phyloP scores from a whole-genome alignment of 1,284 basidiomycete genomes.

The Puccinia triticina region DNA sequence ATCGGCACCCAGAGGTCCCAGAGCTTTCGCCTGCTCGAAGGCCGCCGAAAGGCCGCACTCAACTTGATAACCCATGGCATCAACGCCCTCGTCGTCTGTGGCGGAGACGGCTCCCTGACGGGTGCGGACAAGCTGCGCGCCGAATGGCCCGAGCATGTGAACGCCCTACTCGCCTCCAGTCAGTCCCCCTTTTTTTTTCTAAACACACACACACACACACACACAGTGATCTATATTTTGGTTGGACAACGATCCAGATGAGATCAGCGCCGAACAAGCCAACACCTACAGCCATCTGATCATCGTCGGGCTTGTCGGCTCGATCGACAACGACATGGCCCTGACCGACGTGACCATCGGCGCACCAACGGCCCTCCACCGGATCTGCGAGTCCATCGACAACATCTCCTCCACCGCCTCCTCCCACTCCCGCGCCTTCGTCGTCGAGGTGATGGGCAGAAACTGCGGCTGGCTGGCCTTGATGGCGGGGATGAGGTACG shows the following conservation, averaged over 20 bases:
- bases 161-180: constrained; percentile 70
- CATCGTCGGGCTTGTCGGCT: constrained; percentile 95
- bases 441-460: constrained; percentile 97
- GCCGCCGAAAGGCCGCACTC: constrained; percentile 79
- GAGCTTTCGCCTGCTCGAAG: constrained; percentile 82
- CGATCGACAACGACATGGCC: constrained; percentile 99
- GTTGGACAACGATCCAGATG: constrained; percentile 62
- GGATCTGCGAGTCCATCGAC: constrained; percentile 97
- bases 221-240: too few species aligned
- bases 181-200: constrained; percentile 51
- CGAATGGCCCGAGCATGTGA: constrained; percentile 87
- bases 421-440: constrained; percentile 95
- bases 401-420: constrained; percentile 95
- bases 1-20: constrained; percentile 92
- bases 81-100: constrained; percentile 93
- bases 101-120: constrained; percentile 93
- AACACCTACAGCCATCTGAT: constrained; percentile 77
- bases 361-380: constrained; percentile 87
- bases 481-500: constrained; percentile 81
- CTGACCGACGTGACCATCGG: constrained; percentile 97
- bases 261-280: constrained; percentile 76
- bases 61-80: constrained; percentile 96
- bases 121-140: constrained; percentile 90
- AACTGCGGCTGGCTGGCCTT: constrained; percentile 98
- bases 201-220: too few species aligned